phyloP scores from a whole-genome alignment of 176 grass and related monocot species.

The Musa troglodytarum region DNA sequence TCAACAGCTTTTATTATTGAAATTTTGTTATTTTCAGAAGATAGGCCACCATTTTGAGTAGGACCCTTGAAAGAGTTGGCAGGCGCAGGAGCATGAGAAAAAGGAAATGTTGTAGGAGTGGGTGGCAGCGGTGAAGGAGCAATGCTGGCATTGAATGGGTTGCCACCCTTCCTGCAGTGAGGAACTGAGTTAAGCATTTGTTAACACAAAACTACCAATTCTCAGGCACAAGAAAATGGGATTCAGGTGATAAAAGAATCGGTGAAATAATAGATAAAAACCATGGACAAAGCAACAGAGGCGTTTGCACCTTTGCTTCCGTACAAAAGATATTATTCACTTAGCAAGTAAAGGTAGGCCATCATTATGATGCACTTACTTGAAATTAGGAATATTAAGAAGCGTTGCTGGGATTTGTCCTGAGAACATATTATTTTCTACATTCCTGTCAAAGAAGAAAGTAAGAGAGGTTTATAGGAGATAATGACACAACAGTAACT shows the following conservation, averaged over 20 bases:
- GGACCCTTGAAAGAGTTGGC: constrained; percentile 5
- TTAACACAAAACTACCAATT: background rate
- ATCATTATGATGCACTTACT: constrained; percentile 31
- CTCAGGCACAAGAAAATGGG: background rate
- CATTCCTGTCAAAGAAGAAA: constrained; percentile 55
- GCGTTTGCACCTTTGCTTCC: background rate
- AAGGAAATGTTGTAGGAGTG: constrained; percentile 2
- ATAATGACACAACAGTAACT: too few relatives aligned
- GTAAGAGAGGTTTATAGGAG: background rate
- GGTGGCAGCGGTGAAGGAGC: constrained; percentile 17
- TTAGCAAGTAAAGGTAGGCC: background rate
- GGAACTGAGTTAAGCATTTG: background rate
- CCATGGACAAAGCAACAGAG: background rate
- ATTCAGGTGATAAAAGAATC: background rate
- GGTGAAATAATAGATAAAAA: background rate
- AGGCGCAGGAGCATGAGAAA: constrained; percentile 14
- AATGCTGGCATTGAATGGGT: constrained; percentile 30
- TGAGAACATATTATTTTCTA: constrained; percentile 92
- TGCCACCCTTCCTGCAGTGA: constrained; percentile 39
- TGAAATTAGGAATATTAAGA: constrained; percentile 74
- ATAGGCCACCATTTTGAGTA: background rate
- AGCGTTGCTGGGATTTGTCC: constrained; percentile 66
- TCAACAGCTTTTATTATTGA: constrained; percentile 27
- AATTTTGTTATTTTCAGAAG: constrained; percentile 14
- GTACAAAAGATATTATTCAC: background rate